Evolutionary conservation across 108 stramenopile genomes (phyloP).

Genomic region (Aureococcus anophagefferens): DNA sequence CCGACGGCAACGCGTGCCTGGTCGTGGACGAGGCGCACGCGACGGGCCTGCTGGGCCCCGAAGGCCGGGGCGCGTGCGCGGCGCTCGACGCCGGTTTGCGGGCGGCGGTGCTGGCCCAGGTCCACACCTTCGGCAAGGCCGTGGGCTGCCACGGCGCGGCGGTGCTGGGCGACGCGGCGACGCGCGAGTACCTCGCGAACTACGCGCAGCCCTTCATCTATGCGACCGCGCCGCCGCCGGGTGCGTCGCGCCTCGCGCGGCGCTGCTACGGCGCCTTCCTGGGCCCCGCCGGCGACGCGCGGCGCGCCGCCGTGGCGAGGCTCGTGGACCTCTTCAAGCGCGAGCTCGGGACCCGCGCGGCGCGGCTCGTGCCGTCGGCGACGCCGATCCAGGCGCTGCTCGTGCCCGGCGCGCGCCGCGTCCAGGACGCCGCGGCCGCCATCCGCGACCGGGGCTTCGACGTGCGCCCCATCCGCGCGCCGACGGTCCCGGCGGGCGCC

Average conservation of each 20-base stretch:
- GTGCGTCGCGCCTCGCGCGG: slow-evolving; percentile 15
- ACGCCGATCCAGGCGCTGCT: neutral
- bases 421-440: neutral
- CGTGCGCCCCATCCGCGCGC: slow-evolving; percentile 78
- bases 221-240: slow-evolving; percentile 74
- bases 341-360: no score
- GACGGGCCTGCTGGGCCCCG: slow-evolving; percentile 50
- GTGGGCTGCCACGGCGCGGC: slow-evolving; percentile 86
- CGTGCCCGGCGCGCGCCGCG: neutral
- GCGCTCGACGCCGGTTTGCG: slow-evolving; percentile 59
- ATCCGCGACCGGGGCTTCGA: slow-evolving; percentile 39
- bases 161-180: slow-evolving; percentile 53
- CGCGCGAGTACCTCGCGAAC: slow-evolving; percentile 73
- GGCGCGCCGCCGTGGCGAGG: neutral
- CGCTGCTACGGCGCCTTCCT: neutral
- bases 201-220: slow-evolving; percentile 90
- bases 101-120: slow-evolving; percentile 63
- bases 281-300: neutral
- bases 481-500: slow-evolving; percentile 81
- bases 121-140: slow-evolving; percentile 96
- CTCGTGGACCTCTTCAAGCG: neutral
- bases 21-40: slow-evolving; percentile 87
- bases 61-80: slow-evolving; percentile 67
- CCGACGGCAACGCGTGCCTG: slow-evolving; percentile 46
- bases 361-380: no score